These are phyloP conservation scores for Penicillium waksmanii DNA, from an alignment of 495 filamentous ascomycete genomes.

Conservation along the genomic window DNA sequence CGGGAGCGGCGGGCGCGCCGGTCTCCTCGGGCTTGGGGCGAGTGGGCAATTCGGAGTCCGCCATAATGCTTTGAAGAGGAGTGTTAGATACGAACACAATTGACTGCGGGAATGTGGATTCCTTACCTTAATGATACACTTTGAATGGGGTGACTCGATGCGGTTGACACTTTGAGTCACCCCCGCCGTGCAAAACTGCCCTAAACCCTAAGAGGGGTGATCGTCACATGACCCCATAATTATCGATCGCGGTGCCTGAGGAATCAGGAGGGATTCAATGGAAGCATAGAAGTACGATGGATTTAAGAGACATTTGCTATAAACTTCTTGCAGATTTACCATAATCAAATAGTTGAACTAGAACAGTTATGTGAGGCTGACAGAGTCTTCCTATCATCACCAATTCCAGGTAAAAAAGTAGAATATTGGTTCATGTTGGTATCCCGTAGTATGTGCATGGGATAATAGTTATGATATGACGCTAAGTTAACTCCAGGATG, in stretches of 20 bases:
- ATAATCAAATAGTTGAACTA: not conserved
- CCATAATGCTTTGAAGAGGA: constrained; percentile 38
- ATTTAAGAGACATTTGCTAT: too few relatives aligned
- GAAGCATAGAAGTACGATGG: too few relatives aligned
- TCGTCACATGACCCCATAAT: constrained; percentile 29
- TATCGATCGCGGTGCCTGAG: constrained; percentile 1
- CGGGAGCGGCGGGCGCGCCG: constrained; percentile 35
- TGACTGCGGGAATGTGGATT: not conserved
- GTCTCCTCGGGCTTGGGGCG: constrained; percentile 53
- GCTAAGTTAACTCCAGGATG: constrained; percentile 3
- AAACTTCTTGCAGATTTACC: not conserved
- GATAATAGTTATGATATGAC: not conserved
- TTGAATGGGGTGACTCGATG: constrained; percentile 18
- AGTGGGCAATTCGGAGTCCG: constrained; percentile 52
- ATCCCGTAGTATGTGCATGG: not conserved
- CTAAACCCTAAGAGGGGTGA: constrained; percentile 52
- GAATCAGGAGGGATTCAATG: not conserved
- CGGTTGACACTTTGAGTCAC: constrained; percentile 33
- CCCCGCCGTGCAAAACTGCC: constrained; percentile 42
- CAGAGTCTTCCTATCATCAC: too few relatives aligned
- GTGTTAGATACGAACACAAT: constrained; percentile 8
- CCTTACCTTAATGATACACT: constrained; percentile 28
- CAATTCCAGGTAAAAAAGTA: too few relatives aligned
- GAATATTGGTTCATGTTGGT: too few relatives aligned
- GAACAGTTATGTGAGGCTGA: too few relatives aligned